Conservation (phyloP, 768 basidiomycete genomes). For the Boletus pseudo-olivaceus region DNA sequence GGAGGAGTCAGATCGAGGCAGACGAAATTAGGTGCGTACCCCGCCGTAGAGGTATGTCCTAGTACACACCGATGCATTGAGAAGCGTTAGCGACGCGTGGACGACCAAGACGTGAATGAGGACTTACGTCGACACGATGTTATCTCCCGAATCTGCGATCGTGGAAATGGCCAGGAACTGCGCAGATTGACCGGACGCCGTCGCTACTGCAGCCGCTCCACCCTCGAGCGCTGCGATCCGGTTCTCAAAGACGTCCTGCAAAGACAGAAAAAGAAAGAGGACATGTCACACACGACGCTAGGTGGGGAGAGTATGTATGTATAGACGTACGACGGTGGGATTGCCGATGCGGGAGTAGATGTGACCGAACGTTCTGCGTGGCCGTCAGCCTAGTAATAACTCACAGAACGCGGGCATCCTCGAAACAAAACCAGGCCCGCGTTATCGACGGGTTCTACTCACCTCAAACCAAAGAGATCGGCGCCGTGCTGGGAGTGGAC, state of each 20-base stretch:
- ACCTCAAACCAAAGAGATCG: conserved; percentile 49
- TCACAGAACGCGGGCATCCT: background rate
- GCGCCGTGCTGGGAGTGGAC: conserved; percentile 43
- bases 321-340: conserved; percentile 48
- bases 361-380: conserved; percentile 40
- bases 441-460: background rate
- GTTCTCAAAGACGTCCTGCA: conserved; percentile 61
- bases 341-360: conserved; percentile 56
- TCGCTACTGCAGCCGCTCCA: conserved; percentile 54
- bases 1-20: background rate
- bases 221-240: conserved; percentile 64
- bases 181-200: conserved; percentile 59
- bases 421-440: background rate
- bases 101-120: background rate
- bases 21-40: conserved; percentile 31
- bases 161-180: conserved; percentile 58
- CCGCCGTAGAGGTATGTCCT: conserved; percentile 60
- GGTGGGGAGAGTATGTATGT: no score
- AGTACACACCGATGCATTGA: background rate
- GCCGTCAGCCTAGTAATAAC: background rate
- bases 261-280: background rate
- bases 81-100: background rate
- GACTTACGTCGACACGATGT: conserved; percentile 57
- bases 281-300: background rate
- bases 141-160: conserved; percentile 54